Conservation (phyloP, 768 basidiomycete genomes). For the Phanerochaete sordida region DNA sequence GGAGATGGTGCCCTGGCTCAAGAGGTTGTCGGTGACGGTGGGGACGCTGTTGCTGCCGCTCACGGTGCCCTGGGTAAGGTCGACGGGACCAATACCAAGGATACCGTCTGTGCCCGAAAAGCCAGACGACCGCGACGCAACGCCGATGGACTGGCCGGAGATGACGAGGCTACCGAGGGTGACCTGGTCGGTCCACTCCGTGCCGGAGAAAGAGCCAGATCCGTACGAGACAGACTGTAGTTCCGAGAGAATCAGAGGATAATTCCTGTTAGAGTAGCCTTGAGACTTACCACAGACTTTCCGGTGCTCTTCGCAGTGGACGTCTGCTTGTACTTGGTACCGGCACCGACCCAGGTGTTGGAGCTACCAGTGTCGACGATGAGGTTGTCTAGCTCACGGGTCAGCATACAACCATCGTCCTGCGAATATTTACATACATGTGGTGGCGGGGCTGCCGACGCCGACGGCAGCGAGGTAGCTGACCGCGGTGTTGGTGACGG, state of each 20-base stretch:
- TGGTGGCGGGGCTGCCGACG: constrained; percentile 22
- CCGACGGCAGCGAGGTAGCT: constrained; percentile 33
- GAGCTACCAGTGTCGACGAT: constrained; percentile 67
- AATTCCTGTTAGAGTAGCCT: not conserved
- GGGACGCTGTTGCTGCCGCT: constrained; percentile 20
- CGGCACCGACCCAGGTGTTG: constrained; percentile 69
- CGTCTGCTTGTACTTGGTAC: constrained; percentile 40
- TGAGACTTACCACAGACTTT: constrained; percentile 43
- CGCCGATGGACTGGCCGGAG: constrained; percentile 59
- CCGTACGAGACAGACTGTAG: constrained; percentile 54
- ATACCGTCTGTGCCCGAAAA: constrained; percentile 56
- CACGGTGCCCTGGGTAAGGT: constrained; percentile 43
- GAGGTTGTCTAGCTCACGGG: constrained; percentile 38
- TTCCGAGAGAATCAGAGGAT: constrained; percentile 5
- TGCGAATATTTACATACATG: no score
- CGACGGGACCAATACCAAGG: constrained; percentile 59
- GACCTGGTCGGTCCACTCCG: constrained; percentile 46
- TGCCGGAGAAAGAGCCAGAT: constrained; percentile 59
- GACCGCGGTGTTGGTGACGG: constrained; percentile 40
- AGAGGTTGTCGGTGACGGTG: constrained; percentile 21
- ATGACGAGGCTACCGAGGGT: constrained; percentile 52
- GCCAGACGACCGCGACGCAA: constrained; percentile 43
- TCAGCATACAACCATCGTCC: no score
- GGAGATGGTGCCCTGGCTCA: constrained; percentile 24
- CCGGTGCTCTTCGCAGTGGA: constrained; percentile 45